Conservation (phyloP, 345 rosid species). For the Acer campestre region DNA sequence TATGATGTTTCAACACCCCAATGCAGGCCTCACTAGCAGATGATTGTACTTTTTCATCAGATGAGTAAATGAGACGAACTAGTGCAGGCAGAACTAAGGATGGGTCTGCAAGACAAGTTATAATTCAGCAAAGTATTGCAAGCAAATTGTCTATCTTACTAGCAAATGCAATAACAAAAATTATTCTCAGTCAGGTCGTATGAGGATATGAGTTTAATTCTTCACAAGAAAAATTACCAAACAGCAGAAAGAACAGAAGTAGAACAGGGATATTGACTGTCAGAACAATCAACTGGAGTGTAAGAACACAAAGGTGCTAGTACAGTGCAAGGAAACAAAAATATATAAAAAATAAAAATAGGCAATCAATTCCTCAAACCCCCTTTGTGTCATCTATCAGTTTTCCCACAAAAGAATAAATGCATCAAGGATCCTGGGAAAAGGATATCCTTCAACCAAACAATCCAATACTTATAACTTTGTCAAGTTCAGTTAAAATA, state of each 20-base stretch:
- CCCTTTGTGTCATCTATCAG: neutral
- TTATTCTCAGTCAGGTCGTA: neutral
- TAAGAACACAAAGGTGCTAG: neutral
- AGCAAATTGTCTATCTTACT: constrained; percentile 16
- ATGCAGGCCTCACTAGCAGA: constrained; percentile 56
- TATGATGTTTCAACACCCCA: constrained; percentile 60
- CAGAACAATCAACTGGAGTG: neutral
- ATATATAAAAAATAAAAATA: neutral
- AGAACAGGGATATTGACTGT: neutral
- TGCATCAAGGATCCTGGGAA: neutral
- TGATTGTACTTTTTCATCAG: constrained; percentile 45
- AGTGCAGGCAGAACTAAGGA: constrained; percentile 62
- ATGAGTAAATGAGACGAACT: constrained; percentile 54
- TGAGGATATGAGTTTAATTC: neutral
- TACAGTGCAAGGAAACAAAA: neutral
- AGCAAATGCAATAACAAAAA: neutral
- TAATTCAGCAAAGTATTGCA: constrained; percentile 3
- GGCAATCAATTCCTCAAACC: neutral
- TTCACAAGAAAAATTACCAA: neutral
- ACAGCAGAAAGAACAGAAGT: neutral
- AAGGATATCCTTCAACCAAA: neutral
- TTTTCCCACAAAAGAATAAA: neutral
- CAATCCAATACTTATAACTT: neutral
- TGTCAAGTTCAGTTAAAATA: neutral
- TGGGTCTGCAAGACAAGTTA: constrained; percentile 58